Evolutionary conservation across 495 filamentous ascomycete species (phyloP).

Genomic region (Aspergillus biplanus): DNA sequence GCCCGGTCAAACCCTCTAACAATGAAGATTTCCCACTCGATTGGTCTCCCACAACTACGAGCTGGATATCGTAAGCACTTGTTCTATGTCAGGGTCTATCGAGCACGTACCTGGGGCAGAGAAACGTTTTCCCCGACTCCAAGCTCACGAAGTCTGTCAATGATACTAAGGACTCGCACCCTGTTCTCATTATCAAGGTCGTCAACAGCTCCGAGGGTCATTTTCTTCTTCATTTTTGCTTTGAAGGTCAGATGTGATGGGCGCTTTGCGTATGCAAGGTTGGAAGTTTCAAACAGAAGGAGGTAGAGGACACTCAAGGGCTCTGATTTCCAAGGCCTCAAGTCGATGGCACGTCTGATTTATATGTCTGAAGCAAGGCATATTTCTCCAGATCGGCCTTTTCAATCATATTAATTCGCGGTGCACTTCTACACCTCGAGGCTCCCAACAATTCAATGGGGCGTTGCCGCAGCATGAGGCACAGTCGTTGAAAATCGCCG

Average conservation of each 20-base stretch:
- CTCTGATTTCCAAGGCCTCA: no score
- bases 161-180: constrained; percentile 29
- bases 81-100: neutral
- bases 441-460: neutral
- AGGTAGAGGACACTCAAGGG: no score
- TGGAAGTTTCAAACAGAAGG: no score
- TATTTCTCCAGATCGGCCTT: neutral
- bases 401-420: no score
- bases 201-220: neutral
- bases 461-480: neutral
- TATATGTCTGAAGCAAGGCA: neutral
- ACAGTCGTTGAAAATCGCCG: neutral
- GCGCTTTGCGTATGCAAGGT: no score
- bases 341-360: no score
- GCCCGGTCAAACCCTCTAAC: constrained; percentile 53
- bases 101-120: constrained; percentile 38
- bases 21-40: constrained; percentile 58
- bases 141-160: constrained; percentile 40
- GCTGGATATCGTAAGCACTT: constrained; percentile 20
- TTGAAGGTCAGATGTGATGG: neutral
- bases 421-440: neutral
- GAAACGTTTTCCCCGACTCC: constrained; percentile 40
- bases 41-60: constrained; percentile 50
- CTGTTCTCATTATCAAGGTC: constrained; percentile 21
- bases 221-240: neutral